Evolutionary conservation across 768 basidiomycete genomes (phyloP).

Genomic region (Nevesoporus exiguus): DNA sequence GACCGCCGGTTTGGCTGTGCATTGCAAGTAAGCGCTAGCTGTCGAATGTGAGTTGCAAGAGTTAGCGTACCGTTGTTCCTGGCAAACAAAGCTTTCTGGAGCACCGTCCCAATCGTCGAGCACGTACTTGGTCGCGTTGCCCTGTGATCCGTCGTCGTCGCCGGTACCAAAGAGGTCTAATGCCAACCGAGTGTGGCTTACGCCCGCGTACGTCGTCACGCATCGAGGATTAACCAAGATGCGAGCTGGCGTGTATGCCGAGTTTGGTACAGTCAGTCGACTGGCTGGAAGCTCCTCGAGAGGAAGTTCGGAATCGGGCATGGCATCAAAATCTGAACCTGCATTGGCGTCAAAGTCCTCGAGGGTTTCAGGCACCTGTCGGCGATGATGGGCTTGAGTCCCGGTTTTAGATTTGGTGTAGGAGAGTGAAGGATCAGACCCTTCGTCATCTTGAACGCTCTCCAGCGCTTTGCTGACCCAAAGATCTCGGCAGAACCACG

Average conservation of each 20-base stretch:
- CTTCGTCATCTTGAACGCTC: conserved; percentile 57
- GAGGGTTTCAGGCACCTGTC: conserved; percentile 30
- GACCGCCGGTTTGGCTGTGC: conserved; percentile 77
- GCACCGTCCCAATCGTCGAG: conserved; percentile 95
- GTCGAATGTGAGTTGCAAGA: neutral
- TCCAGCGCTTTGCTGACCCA: conserved; percentile 89
- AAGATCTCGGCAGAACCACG: conserved; percentile 97
- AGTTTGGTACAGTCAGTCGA: conserved; percentile 75
- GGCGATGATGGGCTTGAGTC: conserved; percentile 31
- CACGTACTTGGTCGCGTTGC: conserved; percentile 61
- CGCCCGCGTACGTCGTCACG: conserved; percentile 97
- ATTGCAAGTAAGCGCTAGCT: neutral
- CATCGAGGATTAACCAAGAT: conserved; percentile 96
- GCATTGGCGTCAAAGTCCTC: conserved; percentile 74
- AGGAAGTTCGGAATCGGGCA: conserved; percentile 57
- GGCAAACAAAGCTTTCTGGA: conserved; percentile 97
- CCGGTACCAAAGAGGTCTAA: conserved; percentile 83
- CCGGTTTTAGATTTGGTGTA: conserved; percentile 11
- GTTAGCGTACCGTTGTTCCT: conserved; percentile 74
- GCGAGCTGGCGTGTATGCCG: conserved; percentile 80
- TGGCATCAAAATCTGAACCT: conserved; percentile 86
- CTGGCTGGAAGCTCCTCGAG: conserved; percentile 28
- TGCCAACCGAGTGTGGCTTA: conserved; percentile 94
- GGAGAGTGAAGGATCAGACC: conserved; percentile 12
- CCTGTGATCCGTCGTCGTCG: conserved; percentile 56